Evolutionary conservation across 192 early-diverging fungal genomes (phyloP), one percentile per base, ranked within the genome.

Genomic region (Rhizoclosmatium globosum): DNA sequence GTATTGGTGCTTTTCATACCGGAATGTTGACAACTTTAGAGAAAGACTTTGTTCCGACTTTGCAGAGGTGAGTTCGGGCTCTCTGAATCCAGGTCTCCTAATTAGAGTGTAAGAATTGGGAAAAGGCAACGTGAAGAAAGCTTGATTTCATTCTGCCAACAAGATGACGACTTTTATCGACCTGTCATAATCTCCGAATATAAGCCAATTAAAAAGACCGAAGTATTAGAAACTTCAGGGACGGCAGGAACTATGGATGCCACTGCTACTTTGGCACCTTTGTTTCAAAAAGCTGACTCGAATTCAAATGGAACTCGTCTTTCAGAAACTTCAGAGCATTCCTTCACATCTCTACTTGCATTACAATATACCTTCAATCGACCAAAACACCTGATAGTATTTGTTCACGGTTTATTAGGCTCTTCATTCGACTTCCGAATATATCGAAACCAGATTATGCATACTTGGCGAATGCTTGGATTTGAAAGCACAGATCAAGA

Each of bases 321-420:
- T 56, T 56, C 53, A 56, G 53, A 56, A 9, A 9, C 19, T 15
- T 56, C 19, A 9, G 53, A 56, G 19, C 9, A 9, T 15, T 9
- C 53, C 53, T n/a, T 15, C 9, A 15, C 53, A 9, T 56, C 53
- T n/a, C 53, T 56, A 0, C 53, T 56, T n/a, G 53, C 9, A 56
- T 56, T 7, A 31, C 31, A 31, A 31, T 31, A 31, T 31, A 31
- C 31, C 31, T 31, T 31, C 31, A 31, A 31, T 31, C 31, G 31
- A 6, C 66, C 66, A 68, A 74, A 68, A 47, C 80, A 81, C 47
- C 47, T 81, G 48, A 76, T 81, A 11, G 80, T 81, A 44, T 81
- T 81, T 56, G 80, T 81, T 42, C 80, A 81, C 62, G 80, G 80
- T 3, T 61, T 81, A 2, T 11, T 81, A 11, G 80, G 80, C 17